Evolutionary conservation across 768 basidiomycete genomes (phyloP).

Genomic region (Boletus speciosus): DNA sequence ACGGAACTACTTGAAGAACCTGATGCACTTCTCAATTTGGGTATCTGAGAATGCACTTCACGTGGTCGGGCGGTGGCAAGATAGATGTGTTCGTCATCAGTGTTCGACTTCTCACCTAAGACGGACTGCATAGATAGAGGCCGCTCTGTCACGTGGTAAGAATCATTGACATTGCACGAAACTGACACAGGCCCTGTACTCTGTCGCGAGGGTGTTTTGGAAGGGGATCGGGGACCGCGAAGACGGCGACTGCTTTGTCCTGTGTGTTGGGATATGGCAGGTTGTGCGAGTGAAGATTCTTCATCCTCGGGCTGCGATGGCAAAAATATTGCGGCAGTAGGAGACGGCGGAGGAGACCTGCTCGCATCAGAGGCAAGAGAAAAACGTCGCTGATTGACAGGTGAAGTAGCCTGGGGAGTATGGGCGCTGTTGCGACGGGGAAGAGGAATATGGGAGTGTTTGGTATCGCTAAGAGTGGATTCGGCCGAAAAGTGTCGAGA

Average conservation of each 20-base stretch:
- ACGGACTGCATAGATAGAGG: background rate
- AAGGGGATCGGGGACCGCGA: conserved; percentile 41
- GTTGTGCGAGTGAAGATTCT: background rate
- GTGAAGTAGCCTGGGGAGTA: conserved; percentile 12
- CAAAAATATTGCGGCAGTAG: background rate
- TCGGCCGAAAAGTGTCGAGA: conserved; percentile 25
- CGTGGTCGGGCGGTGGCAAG: conserved; percentile 2
- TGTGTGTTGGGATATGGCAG: conserved; percentile 7
- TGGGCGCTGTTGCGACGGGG: conserved; percentile 11
- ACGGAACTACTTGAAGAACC: conserved; percentile 25
- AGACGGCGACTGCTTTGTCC: conserved; percentile 36
- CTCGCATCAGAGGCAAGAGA: conserved; percentile 13
- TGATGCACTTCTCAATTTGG: conserved; percentile 26
- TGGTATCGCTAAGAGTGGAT: conserved; percentile 25
- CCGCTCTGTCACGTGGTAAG: background rate
- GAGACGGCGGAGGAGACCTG: conserved; percentile 7
- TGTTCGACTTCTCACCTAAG: conserved; percentile 18
- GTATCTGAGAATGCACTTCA: conserved; percentile 27
- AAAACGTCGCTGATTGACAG: conserved; percentile 8
- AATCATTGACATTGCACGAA: conserved; percentile 1
- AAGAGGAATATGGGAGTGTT: conserved; percentile 13
- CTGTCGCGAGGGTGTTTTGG: conserved; percentile 32
- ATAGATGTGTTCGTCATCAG: background rate
- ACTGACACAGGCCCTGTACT: conserved; percentile 21
- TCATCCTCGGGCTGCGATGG: conserved; percentile 1